phyloP scores from a whole-genome alignment of 2,329 filamentous ascomycete genomes.

The Exophiala oligosperma region DNA sequence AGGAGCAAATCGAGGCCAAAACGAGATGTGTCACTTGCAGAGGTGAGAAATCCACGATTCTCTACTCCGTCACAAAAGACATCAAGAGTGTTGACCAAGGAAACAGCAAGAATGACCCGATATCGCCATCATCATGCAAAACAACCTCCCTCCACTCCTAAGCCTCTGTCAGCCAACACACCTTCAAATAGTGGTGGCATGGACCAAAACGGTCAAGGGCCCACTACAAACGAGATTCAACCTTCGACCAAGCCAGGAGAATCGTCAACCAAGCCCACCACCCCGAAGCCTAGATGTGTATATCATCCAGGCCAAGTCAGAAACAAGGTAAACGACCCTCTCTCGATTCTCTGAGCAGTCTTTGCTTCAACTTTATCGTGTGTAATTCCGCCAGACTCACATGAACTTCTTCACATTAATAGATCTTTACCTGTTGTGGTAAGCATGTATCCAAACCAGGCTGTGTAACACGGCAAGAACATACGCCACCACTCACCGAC shows the following conservation, averaged over 20 bases:
- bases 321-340: neutral
- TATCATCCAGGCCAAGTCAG: slow-evolving; percentile 6
- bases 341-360: neutral
- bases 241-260: too few species aligned
- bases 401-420: neutral
- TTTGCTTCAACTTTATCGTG: too few species aligned
- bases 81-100: neutral
- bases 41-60: neutral
- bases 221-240: too few species aligned
- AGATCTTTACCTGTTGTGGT: slow-evolving; percentile 17
- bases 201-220: too few species aligned
- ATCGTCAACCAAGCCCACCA: too few species aligned
- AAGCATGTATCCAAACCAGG: slow-evolving; percentile 9
- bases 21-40: slow-evolving; percentile 18
- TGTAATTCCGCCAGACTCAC: neutral
- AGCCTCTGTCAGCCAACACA: too few species aligned
- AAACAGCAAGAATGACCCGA: neutral
- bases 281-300: neutral
- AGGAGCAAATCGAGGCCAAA: slow-evolving; percentile 21
- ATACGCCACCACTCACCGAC: slow-evolving; percentile 2
- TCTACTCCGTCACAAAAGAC: neutral
- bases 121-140: neutral
- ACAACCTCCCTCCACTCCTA: too few species aligned
- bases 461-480: slow-evolving; percentile 1
- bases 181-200: too few species aligned